These are phyloP conservation scores for Blastobotrys proliferans DNA, from an alignment of 1,139 yeast genomes.

Conservation along the genomic window DNA sequence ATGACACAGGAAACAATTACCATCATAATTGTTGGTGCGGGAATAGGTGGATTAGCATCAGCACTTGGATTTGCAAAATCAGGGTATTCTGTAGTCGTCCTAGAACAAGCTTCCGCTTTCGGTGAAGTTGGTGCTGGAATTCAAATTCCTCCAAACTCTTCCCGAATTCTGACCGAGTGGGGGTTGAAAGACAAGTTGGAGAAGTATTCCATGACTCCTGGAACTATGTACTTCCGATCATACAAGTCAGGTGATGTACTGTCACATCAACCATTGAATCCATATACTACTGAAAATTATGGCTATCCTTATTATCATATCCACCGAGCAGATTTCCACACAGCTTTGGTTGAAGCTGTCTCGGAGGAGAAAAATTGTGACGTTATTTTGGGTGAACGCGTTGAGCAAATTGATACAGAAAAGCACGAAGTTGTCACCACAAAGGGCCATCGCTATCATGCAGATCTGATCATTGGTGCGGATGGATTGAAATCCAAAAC, in stretches of 20 bases:
- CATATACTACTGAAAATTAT: slow-evolving; percentile 27
- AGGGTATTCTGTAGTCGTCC: slow-evolving; percentile 37
- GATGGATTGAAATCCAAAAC: slow-evolving; percentile 35
- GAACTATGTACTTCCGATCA: slow-evolving; percentile 27
- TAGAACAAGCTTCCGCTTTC: slow-evolving; percentile 36
- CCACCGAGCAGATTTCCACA: slow-evolving; percentile 37
- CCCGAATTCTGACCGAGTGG: slow-evolving; percentile 29
- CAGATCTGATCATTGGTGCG: slow-evolving; percentile 37
- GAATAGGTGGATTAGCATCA: slow-evolving; percentile 40
- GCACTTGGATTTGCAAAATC: slow-evolving; percentile 35
- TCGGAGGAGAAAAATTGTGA: slow-evolving; percentile 30
- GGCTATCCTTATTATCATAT: slow-evolving; percentile 26
- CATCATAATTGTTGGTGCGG: slow-evolving; percentile 37
- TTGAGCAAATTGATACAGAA: slow-evolving; percentile 29
- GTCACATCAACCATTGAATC: slow-evolving; percentile 30
- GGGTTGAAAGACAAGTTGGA: slow-evolving; percentile 30
- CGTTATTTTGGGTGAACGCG: slow-evolving; percentile 28
- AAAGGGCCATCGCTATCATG: slow-evolving; percentile 28
- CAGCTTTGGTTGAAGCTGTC: slow-evolving; percentile 30
- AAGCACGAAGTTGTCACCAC: slow-evolving; percentile 28
- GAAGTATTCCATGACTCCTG: slow-evolving; percentile 28
- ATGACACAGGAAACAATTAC: not conserved
- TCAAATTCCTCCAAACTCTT: slow-evolving; percentile 38
- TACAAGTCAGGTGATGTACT: slow-evolving; percentile 32
- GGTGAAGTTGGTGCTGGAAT: slow-evolving; percentile 44